Evolutionary conservation across 2,329 filamentous ascomycete species (phyloP).

Genomic region (Exophiala spinifera): DNA sequence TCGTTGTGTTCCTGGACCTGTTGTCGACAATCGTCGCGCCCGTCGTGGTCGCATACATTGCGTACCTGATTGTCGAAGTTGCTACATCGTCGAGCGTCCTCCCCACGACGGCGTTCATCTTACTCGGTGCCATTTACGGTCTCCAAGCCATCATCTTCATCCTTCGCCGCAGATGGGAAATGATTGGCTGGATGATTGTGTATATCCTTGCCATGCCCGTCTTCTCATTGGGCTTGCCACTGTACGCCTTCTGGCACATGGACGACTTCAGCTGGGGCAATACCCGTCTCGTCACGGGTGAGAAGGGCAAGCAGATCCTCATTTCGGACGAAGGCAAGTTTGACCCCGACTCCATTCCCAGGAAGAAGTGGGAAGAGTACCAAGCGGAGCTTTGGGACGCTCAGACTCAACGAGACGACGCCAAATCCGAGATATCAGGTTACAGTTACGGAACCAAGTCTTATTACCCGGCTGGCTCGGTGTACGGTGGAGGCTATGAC

Average conservation of each 20-base stretch:
- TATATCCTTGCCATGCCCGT: constrained; percentile 89
- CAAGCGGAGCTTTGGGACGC: constrained; percentile 97
- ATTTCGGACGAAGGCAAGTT: constrained; percentile 98
- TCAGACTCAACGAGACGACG: constrained; percentile 76
- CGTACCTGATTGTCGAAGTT: constrained; percentile 79
- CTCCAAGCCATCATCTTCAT: constrained; percentile 97
- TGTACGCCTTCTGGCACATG: constrained; percentile 99
- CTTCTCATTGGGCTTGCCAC: constrained; percentile 82
- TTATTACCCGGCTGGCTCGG: constrained; percentile 59
- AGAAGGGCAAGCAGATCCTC: constrained; percentile 86
- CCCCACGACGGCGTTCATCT: constrained; percentile 81
- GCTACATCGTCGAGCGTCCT: constrained; percentile 60
- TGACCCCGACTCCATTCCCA: constrained; percentile 84
- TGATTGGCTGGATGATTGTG: constrained; percentile 99
- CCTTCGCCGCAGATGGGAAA: constrained; percentile 94
- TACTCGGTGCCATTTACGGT: constrained; percentile 95
- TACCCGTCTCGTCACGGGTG: constrained; percentile 92
- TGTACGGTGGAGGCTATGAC: constrained; percentile 59
- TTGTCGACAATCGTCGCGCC: constrained; percentile 89
- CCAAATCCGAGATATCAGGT: constrained; percentile 83
- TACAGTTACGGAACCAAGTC: constrained; percentile 91
- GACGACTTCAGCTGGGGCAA: constrained; percentile 99
- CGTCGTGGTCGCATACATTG: constrained; percentile 83
- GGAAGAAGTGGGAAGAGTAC: constrained; percentile 99
- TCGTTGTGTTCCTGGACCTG: constrained; percentile 91